A percentile compares a stretch with the other conserved stretches of the same genome.
phyloP scores from a whole-genome alignment of 176 grass and related monocot genomes.

The Saccharum spontaneum region DNA sequence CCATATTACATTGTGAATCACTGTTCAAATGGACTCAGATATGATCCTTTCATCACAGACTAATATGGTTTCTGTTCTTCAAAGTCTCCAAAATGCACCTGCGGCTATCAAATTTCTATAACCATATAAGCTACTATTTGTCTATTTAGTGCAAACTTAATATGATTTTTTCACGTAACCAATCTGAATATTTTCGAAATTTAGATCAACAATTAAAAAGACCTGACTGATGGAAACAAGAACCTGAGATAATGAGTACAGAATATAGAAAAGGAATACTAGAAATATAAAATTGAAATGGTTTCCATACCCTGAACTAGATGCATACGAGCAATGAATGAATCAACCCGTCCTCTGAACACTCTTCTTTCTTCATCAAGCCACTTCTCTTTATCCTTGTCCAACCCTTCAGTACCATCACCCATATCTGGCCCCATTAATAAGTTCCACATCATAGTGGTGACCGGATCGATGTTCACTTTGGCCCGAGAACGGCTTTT shows the following conservation, averaged over 20 bases:
- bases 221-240: neutral
- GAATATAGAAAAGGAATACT: constrained; percentile 24
- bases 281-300: constrained; percentile 25
- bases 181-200: constrained; percentile 31
- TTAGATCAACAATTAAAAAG: neutral
- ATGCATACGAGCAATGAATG: constrained; percentile 95
- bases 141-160: neutral
- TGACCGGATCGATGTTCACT: constrained; percentile 75
- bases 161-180: constrained; percentile 16
- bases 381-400: constrained; percentile 67
- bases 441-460: constrained; percentile 78
- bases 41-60: neutral
- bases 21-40: constrained; percentile 11
- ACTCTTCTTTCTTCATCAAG: constrained; percentile 81
- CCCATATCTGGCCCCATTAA: constrained; percentile 63
- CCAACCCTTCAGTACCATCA: constrained; percentile 46
- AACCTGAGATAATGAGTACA: neutral
- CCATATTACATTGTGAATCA: constrained; percentile 23
- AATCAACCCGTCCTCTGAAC: constrained; percentile 74
- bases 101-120: neutral
- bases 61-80: neutral
- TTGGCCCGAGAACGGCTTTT: constrained; percentile 55
- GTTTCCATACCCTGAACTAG: constrained; percentile 85
- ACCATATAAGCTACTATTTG: neutral
- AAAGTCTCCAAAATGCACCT: neutral